Percentiles rank a stretch among this genome's conserved stretches.
phyloP scores from a whole-genome alignment of 2,329 filamentous ascomycete species.

The Diaporthe sp. region DNA sequence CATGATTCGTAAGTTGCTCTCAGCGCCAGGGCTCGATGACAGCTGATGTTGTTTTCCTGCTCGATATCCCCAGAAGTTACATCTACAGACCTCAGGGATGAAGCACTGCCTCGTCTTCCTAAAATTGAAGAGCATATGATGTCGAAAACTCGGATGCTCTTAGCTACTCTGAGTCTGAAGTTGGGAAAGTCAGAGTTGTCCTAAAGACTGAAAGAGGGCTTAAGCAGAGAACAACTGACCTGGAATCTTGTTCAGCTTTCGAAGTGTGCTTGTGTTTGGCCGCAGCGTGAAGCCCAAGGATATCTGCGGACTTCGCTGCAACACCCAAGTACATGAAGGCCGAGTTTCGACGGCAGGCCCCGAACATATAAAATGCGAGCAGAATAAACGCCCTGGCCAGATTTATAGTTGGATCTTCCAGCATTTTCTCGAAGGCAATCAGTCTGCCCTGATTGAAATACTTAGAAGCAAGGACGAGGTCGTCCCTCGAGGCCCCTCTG shows the following conservation, averaged over 20 bases:
- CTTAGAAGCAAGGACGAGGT: constrained; percentile 37
- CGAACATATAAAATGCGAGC: constrained; percentile 72
- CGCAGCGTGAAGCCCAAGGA: constrained; percentile 66
- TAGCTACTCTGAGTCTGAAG: constrained; percentile 34
- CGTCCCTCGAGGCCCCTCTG: constrained; percentile 38
- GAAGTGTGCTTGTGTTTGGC: constrained; percentile 47
- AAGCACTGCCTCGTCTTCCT: constrained; percentile 34
- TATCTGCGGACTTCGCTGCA: constrained; percentile 69
- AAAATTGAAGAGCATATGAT: constrained; percentile 36
- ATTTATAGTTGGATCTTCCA: constrained; percentile 67
- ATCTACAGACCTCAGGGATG: constrained; percentile 20
- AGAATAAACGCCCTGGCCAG: constrained; percentile 67
- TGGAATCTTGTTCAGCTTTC: constrained; percentile 24
- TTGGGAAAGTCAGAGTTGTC: neutral
- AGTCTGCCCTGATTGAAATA: constrained; percentile 45
- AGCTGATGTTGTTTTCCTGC: neutral
- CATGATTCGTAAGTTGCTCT: constrained; percentile 36
- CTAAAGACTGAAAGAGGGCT: neutral
- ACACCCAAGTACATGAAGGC: constrained; percentile 76
- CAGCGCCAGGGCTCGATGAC: constrained; percentile 26
- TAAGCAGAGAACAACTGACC: neutral
- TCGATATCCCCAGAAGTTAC: constrained; percentile 32
- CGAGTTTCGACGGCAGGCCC: constrained; percentile 70
- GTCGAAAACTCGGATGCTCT: constrained; percentile 36
- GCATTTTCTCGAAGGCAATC: constrained; percentile 63